Base-by-base conservation (phyloP, 2,329 filamentous ascomycete genomes). In the Botryotinia convoluta region DNA sequence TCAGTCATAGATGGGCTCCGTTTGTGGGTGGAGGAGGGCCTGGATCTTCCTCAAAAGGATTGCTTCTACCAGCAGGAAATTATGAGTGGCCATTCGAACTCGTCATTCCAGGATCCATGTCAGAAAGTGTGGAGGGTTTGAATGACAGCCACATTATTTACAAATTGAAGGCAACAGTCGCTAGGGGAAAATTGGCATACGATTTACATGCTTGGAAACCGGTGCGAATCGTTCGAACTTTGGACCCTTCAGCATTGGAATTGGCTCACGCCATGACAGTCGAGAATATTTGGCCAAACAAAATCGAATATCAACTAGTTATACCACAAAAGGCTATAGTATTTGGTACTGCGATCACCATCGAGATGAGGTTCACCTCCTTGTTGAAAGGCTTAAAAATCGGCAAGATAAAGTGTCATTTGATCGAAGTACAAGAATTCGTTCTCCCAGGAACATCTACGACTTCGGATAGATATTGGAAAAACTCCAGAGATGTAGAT, bases 241-340 rank as follows among this genome's bases (percentile, higher is more conserved):
- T 95, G 64, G 92, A 93, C 74, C 88, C 92, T 18, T 91, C 90
- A 69, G 92, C 92, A 18, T 86, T 95, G 74, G 93, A 95, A 80
- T 88, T 95, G 75, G 87, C 92, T 54, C 92, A 98, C 82, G 92
- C 94, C 65, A 96, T 98, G 93, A 93, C 93, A 76, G 95, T 98
- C 76, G 95, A 98, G 83, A 98, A 98, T 80, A 92, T 97, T 76
- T 99, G 96, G 96, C 93, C 94, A 9, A 96, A 97, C 85, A 99
- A 99, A 85, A 89, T 98, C 78, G 93, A 97, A 81, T 99, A 99
- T 84, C 95, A 94, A 44, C 94, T 99, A 76, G 90, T 93, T 73
- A 93, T 97, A 18, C 95, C 96, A 0, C 95, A 94, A 79, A 98
- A 98, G 84, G 96, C 96, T 2, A 92, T 97, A 71, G 92, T 97